Base-by-base conservation (phyloP, 768 basidiomycete species). In the Mycena vitilis region DNA sequence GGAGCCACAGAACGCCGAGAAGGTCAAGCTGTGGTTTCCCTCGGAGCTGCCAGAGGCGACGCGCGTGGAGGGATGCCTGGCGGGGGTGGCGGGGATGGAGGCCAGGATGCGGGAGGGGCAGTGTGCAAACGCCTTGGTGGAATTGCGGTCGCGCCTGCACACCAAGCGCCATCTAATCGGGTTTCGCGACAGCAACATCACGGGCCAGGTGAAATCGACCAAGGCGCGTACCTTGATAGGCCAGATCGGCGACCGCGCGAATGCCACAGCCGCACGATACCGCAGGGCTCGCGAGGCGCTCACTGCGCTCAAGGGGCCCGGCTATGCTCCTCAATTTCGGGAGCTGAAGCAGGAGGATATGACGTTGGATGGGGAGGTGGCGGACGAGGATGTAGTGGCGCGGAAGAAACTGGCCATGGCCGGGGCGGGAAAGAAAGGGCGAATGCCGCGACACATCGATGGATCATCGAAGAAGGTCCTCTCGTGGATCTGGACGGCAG, bases 401-500 rank as follows among this genome's bases (percentile, higher is more conserved):
- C 53, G 20, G 23, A 55, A 56, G 18, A 54, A 49, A 18, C 45
- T 63, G 13, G 53, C 63, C 15, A 40, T 40, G 20, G 36, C 53
- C 20, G 30, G 60, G 34, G 40, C 52, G 10, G 53, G 63, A 38
- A 36, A 45, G 18, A 23, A 51, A 7, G 40, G 36, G n/a, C 63
- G 63, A 48, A 34, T 42, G 30, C 30, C 30, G 30, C 30, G 30
- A 30, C 30, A 30, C 30, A 30, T 30, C 30, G 30, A 30, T 30
- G 30, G 30, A 30, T 30, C 30, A 5, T 30, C 30, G 30, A 30
- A 30, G 30, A 53, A 37, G 11, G 25, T 47, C 25, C 55, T 63
- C 53, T 63, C 63, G 8, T 63, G 63, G 63, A 63, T 63, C 25
- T 63, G 63, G 63, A 63, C 63, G 25, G 63, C 63, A 3, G 55